These are phyloP conservation scores for Nadsonia starkeyi-henricii DNA, from an alignment of 1,139 yeast species.

Conservation along the genomic window DNA sequence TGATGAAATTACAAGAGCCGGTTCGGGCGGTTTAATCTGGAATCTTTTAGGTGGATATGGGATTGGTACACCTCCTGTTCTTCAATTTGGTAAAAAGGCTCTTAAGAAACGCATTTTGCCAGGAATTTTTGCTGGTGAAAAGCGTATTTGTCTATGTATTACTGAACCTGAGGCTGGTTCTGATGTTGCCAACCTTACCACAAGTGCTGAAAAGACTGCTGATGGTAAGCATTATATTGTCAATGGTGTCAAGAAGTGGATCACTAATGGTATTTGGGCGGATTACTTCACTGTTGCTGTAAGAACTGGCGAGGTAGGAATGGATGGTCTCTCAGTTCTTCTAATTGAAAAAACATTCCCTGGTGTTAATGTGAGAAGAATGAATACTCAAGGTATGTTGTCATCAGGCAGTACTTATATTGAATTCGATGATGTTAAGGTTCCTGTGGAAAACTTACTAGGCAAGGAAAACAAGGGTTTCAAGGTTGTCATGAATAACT, in stretches of 20 bases:
- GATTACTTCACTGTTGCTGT: conserved; percentile 34
- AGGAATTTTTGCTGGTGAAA: conserved; percentile 24
- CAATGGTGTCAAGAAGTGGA: conserved; percentile 33
- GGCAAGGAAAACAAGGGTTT: conserved; percentile 32
- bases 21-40: conserved; percentile 30
- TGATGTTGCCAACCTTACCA: conserved; percentile 30
- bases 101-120: conserved; percentile 26
- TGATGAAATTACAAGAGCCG: conserved; percentile 28
- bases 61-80: conserved; percentile 29
- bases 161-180: conserved; percentile 33
- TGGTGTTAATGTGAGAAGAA: conserved; percentile 27
- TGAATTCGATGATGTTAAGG: conserved; percentile 32
- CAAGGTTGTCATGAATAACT: conserved; percentile 32
- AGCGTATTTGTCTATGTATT: conserved; percentile 29
- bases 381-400: conserved; percentile 29
- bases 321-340: conserved; percentile 29
- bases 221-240: conserved; percentile 31
- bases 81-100: conserved; percentile 23
- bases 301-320: conserved; percentile 30
- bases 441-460: conserved; percentile 29
- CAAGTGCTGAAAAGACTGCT: conserved; percentile 25
- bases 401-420: conserved; percentile 28
- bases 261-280: conserved; percentile 31
- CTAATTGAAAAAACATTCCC: conserved; percentile 27
- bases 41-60: conserved; percentile 27